These are phyloP conservation scores for Chytriomyces hyalinus DNA, from an alignment of 192 early-diverging fungal species.

Conservation along the genomic window DNA sequence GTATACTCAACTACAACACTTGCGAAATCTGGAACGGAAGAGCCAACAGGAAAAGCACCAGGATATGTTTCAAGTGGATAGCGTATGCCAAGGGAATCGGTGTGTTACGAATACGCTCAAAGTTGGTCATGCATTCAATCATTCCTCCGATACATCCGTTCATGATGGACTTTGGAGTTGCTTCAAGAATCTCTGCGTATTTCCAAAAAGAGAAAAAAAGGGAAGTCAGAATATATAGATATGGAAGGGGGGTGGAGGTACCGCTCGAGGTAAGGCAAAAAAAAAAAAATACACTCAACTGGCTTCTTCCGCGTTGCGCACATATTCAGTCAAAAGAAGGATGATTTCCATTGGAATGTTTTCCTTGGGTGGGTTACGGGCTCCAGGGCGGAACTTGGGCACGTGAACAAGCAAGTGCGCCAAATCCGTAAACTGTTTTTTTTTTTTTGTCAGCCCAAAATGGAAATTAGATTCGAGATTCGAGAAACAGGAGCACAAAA, in stretches of 20 bases:
- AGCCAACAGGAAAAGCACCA: constrained; percentile 63
- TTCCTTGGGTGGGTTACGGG: background rate
- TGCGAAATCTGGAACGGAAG: constrained; percentile 67
- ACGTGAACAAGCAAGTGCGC: constrained; percentile 69
- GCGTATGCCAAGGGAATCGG: constrained; percentile 75
- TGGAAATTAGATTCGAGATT: too few relatives aligned
- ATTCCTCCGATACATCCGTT: constrained; percentile 46
- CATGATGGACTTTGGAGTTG: constrained; percentile 41
- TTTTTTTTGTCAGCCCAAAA: background rate
- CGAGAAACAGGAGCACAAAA: too few relatives aligned
- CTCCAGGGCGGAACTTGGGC: constrained; percentile 60
- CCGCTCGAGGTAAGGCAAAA: background rate
- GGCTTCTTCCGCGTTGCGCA: constrained; percentile 12
- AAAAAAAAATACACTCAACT: constrained; percentile 12
- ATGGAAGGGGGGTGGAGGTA: too few relatives aligned
- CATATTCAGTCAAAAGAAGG: constrained; percentile 25
- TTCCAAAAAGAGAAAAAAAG: background rate
- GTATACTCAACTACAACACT: constrained; percentile 42
- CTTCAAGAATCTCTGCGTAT: constrained; percentile 40
- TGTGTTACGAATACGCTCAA: constrained; percentile 72
- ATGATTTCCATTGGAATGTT: constrained; percentile 27
- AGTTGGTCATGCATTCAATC: constrained; percentile 62
- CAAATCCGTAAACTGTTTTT: constrained; percentile 71
- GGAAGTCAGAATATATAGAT: background rate
- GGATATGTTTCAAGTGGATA: constrained; percentile 73